These are phyloP conservation scores for Lecanicillium sp. DNA, from an alignment of 2,329 filamentous ascomycete genomes.

Conservation along the genomic window DNA sequence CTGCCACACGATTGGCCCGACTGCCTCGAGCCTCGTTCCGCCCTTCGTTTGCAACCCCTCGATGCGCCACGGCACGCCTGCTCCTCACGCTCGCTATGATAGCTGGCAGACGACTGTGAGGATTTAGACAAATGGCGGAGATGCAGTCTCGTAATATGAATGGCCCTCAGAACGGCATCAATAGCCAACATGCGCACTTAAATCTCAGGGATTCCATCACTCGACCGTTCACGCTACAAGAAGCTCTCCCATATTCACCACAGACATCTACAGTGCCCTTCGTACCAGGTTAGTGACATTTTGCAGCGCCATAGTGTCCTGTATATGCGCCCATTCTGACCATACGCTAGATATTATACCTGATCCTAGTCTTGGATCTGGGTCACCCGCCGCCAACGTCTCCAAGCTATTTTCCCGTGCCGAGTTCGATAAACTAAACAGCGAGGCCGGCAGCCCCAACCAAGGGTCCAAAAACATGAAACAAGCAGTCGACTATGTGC, in stretches of 20 bases:
- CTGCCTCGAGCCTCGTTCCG: neutral
- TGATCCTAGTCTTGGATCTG: constrained; percentile 53
- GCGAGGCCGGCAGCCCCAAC: constrained; percentile 53
- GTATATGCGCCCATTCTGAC: neutral
- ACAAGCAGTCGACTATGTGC: constrained; percentile 65
- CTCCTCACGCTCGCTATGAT: constrained; percentile 22
- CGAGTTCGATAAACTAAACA: constrained; percentile 62
- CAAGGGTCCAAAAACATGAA: constrained; percentile 59
- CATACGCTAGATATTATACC: constrained; percentile 51
- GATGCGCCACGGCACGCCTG: constrained; percentile 8
- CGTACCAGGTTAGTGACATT: constrained; percentile 52
- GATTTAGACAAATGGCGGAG: constrained; percentile 20
- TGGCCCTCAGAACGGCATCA: constrained; percentile 25
- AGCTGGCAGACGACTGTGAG: constrained; percentile 20
- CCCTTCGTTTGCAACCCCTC: constrained; percentile 8
- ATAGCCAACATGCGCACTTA: constrained; percentile 15
- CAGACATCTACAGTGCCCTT: constrained; percentile 76
- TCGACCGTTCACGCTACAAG: constrained; percentile 56
- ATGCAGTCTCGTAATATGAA: constrained; percentile 23
- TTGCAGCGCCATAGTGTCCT: neutral
- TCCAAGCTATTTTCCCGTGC: constrained; percentile 41
- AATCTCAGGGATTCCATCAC: constrained; percentile 18
- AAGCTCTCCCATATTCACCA: constrained; percentile 75
- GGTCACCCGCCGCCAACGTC: constrained; percentile 43
- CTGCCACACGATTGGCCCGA: too few relatives aligned